phyloP scores from a whole-genome alignment of 495 filamentous ascomycete species.

The Neurospora sp. region DNA sequence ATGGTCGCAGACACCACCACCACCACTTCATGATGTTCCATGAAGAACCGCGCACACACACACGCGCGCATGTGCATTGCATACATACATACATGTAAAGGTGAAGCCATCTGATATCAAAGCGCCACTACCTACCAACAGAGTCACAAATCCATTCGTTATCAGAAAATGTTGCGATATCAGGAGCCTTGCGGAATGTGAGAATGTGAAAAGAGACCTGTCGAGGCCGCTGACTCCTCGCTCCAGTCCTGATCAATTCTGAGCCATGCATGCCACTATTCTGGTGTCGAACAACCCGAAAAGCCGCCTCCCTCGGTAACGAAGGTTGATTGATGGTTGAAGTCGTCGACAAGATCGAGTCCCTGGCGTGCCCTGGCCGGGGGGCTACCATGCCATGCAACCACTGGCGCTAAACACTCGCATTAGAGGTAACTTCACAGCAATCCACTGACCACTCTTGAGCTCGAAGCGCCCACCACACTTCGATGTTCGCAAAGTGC shows the following conservation, averaged over 20 bases:
- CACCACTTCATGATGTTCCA: neutral
- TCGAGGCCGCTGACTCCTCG: neutral
- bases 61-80: no score
- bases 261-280: neutral
- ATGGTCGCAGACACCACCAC: neutral
- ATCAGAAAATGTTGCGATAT: neutral
- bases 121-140: neutral
- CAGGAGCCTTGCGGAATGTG: neutral
- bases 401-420: neutral
- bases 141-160: neutral
- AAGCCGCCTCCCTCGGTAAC: neutral
- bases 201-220: neutral
- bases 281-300: neutral
- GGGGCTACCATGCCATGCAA: neutral
- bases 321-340: neutral
- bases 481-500: neutral
- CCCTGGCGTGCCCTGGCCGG: neutral
- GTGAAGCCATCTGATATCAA: neutral
- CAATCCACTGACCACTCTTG: neutral
- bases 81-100: no score
- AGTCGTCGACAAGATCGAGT: neutral
- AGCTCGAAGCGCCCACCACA: neutral
- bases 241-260: neutral
- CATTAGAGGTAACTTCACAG: neutral
- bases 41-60: no score